A percentile compares a stretch with the other conserved stretches of the same genome.
phyloP scores from a whole-genome alignment of 768 basidiomycete species.

The Phanerodontia chrysosporium region DNA sequence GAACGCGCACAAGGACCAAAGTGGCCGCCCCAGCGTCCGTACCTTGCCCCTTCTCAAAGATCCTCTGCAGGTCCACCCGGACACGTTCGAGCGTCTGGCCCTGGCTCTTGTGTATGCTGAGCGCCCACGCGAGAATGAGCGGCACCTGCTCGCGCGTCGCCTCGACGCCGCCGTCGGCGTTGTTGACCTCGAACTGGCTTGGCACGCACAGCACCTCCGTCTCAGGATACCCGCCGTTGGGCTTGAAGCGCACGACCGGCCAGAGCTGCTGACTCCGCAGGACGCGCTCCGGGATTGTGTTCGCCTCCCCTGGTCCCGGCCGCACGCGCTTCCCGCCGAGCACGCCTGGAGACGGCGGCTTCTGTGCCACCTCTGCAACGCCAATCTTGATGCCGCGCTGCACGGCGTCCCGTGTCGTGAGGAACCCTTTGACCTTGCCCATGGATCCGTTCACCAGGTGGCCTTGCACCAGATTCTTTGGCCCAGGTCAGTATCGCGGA shows the following conservation, averaged over 20 bases:
- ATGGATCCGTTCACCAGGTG: conserved; percentile 67
- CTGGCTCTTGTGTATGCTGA: conserved; percentile 87
- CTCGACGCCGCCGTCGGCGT: conserved; percentile 49
- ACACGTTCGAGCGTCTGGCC: conserved; percentile 86
- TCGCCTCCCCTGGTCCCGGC: background rate
- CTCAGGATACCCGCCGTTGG: conserved; percentile 19
- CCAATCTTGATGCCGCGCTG: conserved; percentile 4
- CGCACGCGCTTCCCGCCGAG: background rate
- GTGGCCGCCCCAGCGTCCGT: too few relatives aligned
- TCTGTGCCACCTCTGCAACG: background rate
- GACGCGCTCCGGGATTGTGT: background rate
- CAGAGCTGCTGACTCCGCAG: background rate
- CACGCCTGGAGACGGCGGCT: background rate
- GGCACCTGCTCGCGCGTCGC: conserved; percentile 61
- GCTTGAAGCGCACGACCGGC: conserved; percentile 11
- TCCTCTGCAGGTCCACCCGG: conserved; percentile 68
- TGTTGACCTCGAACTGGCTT: conserved; percentile 39
- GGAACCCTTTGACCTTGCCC: conserved; percentile 32
- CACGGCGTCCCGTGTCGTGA: conserved; percentile 13
- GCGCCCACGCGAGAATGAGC: conserved; percentile 78
- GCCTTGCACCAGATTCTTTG: conserved; percentile 66
- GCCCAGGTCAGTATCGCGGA: background rate
- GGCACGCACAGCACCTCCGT: conserved; percentile 43
- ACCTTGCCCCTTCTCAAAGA: conserved; percentile 84
- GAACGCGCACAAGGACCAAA: too few relatives aligned